These are phyloP conservation scores for Ajuga reptans DNA, from an alignment of 305 asterid genomes.

Conservation along the genomic window DNA sequence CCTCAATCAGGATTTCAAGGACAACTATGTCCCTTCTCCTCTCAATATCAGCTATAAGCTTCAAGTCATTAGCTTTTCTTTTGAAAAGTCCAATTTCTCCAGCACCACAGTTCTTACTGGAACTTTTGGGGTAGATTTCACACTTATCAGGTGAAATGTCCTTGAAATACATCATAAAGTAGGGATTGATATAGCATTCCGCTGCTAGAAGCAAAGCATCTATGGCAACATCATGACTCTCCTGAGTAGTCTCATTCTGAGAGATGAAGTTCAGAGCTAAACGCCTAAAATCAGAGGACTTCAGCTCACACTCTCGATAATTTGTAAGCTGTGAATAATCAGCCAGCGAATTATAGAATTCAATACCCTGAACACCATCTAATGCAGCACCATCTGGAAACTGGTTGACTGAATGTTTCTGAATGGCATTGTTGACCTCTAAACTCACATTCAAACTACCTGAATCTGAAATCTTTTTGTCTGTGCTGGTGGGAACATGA, in stretches of 20 bases:
- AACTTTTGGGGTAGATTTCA: conserved; percentile 28
- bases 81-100: conserved; percentile 44
- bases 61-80: conserved; percentile 46
- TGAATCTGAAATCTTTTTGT: conserved; percentile 37
- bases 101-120: conserved; percentile 31
- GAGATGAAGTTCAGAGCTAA: conserved; percentile 75
- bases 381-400: conserved; percentile 23
- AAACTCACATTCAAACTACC: conserved; percentile 31
- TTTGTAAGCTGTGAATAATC: conserved; percentile 77
- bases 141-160: conserved; percentile 34
- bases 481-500: conserved; percentile 42
- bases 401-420: conserved; percentile 30
- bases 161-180: conserved; percentile 56
- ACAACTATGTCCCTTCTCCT: conserved; percentile 87
- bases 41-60: conserved; percentile 70
- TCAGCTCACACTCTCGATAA: conserved; percentile 72
- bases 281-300: conserved; percentile 88
- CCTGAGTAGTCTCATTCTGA: conserved; percentile 51
- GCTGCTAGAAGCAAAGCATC: conserved; percentile 97
- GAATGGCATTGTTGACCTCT: conserved; percentile 28
- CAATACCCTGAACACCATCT: conserved; percentile 37
- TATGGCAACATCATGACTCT: conserved; percentile 72
- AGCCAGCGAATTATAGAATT: conserved; percentile 45
- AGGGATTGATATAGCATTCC: conserved; percentile 86
- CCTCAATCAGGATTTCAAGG: conserved; percentile 87